A percentile compares a stretch with the other conserved stretches of the same genome.
Conservation (phyloP, 805 yeast genomes). For the Babjeviella inositovora region DNA sequence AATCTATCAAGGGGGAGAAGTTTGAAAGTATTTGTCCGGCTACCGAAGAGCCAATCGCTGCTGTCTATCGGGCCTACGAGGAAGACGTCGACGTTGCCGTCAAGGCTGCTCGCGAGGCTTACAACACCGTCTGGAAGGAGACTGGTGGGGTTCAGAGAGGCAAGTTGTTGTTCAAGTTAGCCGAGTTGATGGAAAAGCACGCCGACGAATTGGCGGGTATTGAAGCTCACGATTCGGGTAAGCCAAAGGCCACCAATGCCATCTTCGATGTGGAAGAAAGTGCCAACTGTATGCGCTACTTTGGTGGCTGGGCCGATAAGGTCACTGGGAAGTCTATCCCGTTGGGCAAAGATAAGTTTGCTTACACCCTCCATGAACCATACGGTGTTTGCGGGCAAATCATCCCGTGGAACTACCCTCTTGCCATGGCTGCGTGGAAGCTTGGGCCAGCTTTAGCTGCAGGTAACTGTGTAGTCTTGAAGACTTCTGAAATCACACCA, state of each 20-base stretch:
- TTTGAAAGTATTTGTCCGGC: constrained; percentile 12
- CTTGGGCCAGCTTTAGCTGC: constrained; percentile 27
- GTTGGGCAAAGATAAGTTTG: constrained; percentile 35
- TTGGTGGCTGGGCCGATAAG: constrained; percentile 68
- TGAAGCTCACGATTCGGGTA: constrained; percentile 47
- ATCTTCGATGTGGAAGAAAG: constrained; percentile 42
- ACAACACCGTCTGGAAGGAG: constrained; percentile 25
- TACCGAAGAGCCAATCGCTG: constrained; percentile 12
- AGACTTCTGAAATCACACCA: constrained; percentile 33
- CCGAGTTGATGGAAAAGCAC: constrained; percentile 29
- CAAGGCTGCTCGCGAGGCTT: constrained; percentile 32
- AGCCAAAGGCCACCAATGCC: constrained; percentile 34
- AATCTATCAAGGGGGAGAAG: constrained; percentile 9
- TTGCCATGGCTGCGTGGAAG: constrained; percentile 34
- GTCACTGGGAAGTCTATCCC: constrained; percentile 49
- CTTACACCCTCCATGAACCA: constrained; percentile 37
- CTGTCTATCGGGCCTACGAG: constrained; percentile 12
- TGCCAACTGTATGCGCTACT: constrained; percentile 39
- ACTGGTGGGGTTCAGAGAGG: constrained; percentile 28
- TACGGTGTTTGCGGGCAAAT: constrained; percentile 35
- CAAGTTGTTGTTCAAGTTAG: constrained; percentile 27
- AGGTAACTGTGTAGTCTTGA: constrained; percentile 29
- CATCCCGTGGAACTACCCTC: constrained; percentile 36
- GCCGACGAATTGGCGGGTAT: constrained; percentile 33
- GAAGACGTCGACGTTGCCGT: constrained; percentile 42